phyloP scores from a whole-genome alignment of 2,329 filamentous ascomycete genomes.

The Cladophialophora chaetospira region DNA sequence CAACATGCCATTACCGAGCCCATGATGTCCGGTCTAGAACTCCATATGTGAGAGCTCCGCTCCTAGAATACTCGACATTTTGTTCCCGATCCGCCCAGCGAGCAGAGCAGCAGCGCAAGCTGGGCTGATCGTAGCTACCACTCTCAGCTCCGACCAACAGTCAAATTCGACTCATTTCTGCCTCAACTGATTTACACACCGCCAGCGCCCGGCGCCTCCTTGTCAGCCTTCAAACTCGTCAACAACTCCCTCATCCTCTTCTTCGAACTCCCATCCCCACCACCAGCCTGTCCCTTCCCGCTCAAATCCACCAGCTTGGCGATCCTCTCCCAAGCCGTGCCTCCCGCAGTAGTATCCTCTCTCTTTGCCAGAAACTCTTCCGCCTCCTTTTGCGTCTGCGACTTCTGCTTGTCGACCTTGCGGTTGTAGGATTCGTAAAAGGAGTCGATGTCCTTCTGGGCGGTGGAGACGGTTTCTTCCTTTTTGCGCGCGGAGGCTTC shows the following conservation, averaged over 20 bases:
- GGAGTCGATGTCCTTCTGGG: conserved; percentile 92
- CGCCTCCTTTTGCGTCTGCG: conserved; percentile 85
- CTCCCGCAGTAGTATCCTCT: conserved; percentile 90
- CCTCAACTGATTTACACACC: conserved; percentile 41
- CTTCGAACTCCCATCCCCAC: conserved; percentile 88
- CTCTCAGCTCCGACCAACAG: neutral
- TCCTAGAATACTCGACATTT: neutral
- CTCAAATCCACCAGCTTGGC: conserved; percentile 96
- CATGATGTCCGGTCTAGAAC: neutral
- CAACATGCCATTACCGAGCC: neutral
- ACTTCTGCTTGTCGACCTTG: conserved; percentile 91
- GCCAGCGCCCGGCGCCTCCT: conserved; percentile 70
- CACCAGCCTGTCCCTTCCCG: conserved; percentile 81
- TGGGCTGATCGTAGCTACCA: neutral
- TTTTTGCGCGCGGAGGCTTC: conserved; percentile 82
- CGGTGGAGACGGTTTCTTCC: conserved; percentile 81
- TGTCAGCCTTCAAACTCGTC: conserved; percentile 85
- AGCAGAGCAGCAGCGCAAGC: no score
- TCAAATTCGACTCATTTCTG: neutral
- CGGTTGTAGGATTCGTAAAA: conserved; percentile 99
- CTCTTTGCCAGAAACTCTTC: conserved; percentile 86
- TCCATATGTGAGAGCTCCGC: neutral
- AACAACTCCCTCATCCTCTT: conserved; percentile 92
- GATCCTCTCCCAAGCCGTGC: conserved; percentile 98
- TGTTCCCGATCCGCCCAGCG: no score